Evolutionary conservation across 2,329 filamentous ascomycete species (phyloP).

Genomic region (Escovopsis weberi): DNA sequence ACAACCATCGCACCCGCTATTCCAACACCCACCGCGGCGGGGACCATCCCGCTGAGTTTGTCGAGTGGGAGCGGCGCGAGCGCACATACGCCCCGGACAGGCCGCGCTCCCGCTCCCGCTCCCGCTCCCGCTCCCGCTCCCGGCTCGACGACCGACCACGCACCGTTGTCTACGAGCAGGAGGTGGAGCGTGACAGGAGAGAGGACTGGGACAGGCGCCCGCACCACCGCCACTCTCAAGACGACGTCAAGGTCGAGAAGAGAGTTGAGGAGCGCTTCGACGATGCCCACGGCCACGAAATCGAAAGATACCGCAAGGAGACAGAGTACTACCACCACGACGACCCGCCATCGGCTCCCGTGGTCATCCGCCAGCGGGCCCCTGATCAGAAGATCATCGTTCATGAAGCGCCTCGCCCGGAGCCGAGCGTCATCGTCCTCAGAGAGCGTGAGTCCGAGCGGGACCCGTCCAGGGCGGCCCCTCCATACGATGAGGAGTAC

Average conservation of each 20-base stretch:
- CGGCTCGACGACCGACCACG: constrained; percentile 29
- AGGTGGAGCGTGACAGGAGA: constrained; percentile 24
- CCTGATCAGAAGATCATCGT: constrained; percentile 47
- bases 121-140: constrained; percentile 30
- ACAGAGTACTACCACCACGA: constrained; percentile 45
- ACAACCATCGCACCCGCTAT: constrained; percentile 30
- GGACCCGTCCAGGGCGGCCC: constrained; percentile 20
- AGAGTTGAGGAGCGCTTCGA: constrained; percentile 35
- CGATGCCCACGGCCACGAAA: constrained; percentile 30
- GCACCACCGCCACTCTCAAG: constrained; percentile 18
- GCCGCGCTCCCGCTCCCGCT: constrained; percentile 36
- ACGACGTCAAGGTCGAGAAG: constrained; percentile 40
- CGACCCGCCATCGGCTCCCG: constrained; percentile 33
- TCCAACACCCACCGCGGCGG: constrained; percentile 16
- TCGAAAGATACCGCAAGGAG: constrained; percentile 47
- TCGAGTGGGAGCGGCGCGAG: constrained; percentile 28
- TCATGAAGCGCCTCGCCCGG: constrained; percentile 37
- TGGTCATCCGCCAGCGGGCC: constrained; percentile 41
- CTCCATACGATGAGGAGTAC: constrained; percentile 30
- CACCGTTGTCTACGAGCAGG: constrained; percentile 30
- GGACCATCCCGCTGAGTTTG: constrained; percentile 25
- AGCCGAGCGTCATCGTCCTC: constrained; percentile 30
- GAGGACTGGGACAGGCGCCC: constrained; percentile 29
- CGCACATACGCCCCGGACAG: constrained; percentile 30
- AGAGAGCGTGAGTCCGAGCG: constrained; percentile 27